Conservation (phyloP, 495 filamentous ascomycete species). For the Daldinia concentrica region DNA sequence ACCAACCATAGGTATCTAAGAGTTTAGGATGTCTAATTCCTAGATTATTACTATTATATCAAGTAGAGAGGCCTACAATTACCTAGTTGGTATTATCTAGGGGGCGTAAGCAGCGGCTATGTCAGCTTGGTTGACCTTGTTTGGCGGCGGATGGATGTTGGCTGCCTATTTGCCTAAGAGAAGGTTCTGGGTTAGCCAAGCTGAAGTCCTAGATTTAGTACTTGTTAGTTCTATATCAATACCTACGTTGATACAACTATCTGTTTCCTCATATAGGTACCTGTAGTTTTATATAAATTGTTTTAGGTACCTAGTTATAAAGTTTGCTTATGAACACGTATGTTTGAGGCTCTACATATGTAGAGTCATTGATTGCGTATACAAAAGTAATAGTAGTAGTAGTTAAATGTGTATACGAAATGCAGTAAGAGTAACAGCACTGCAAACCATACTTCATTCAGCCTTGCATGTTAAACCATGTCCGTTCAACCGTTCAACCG, state of each 20-base stretch:
- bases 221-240: not conserved
- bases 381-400: not conserved
- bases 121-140: slow-evolving; percentile 3
- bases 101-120: slow-evolving; percentile 13
- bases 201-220: not conserved
- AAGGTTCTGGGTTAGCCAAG: slow-evolving; percentile 4
- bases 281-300: not conserved
- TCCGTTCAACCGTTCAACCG: no score
- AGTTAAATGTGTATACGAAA: not conserved
- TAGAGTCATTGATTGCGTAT: not conserved
- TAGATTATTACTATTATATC: no score
- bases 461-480: not conserved
- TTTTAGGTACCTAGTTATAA: no score
- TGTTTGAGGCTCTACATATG: not conserved
- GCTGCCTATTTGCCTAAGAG: slow-evolving; percentile 17
- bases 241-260: not conserved
- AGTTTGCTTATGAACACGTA: not conserved
- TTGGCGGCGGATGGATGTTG: slow-evolving; percentile 6
- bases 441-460: not conserved
- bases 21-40: no score
- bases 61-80: no score
- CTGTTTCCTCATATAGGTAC: not conserved
- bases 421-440: not conserved
- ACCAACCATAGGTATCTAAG: not conserved
- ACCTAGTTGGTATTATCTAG: not conserved